Conservation (phyloP, 768 basidiomycete genomes). For the Trametes punicea region DNA sequence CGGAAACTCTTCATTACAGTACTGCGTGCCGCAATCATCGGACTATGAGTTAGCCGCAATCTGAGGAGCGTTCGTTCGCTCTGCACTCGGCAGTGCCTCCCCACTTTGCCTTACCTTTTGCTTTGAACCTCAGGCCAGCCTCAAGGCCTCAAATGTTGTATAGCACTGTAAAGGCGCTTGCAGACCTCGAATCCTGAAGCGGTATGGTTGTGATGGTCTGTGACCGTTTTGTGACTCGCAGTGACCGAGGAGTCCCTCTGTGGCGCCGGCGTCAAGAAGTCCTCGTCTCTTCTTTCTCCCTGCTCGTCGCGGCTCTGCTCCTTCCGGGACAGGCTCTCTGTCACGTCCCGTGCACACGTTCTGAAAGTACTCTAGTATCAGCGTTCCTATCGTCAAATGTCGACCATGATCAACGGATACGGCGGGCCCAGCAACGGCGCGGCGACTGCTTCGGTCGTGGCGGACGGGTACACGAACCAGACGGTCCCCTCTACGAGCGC, state of each 20-base stretch:
- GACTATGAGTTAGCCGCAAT: too few species aligned
- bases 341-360: neutral
- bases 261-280: neutral
- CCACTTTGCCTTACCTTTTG: too few species aligned
- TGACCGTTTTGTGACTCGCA: neutral
- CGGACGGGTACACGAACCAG: constrained; percentile 32
- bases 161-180: too few species aligned
- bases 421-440: constrained; percentile 46
- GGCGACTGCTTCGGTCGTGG: constrained; percentile 22
- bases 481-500: constrained; percentile 31
- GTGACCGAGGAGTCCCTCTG: constrained; percentile 2
- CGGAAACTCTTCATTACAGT: too few species aligned
- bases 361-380: neutral
- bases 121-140: too few species aligned
- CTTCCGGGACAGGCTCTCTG: neutral
- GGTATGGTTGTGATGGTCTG: neutral
- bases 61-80: too few species aligned
- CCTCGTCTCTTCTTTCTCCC: constrained; percentile 10
- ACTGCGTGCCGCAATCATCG: too few species aligned
- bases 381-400: neutral
- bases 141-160: too few species aligned
- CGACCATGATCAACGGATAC: constrained; percentile 48
- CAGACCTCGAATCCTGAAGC: neutral
- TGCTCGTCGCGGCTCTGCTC: constrained; percentile 2
- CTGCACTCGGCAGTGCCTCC: too few species aligned